Percentiles rank a stretch among this genome's conserved stretches.
Evolutionary conservation across 345 rosid species (phyloP).

Genomic region (Diplotaxis tenuifolia): DNA sequence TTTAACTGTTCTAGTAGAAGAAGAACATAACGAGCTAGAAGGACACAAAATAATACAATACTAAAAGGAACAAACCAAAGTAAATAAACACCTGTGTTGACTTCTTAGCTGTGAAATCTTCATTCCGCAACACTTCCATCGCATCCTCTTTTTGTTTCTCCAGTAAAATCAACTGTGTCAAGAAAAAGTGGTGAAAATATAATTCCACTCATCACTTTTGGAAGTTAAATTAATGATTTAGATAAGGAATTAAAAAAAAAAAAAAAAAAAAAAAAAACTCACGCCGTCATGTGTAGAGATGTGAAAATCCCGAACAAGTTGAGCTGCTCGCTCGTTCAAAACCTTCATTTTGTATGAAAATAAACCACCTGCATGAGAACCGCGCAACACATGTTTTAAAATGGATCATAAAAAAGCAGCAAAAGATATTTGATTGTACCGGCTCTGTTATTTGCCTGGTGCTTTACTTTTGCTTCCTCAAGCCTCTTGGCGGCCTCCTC

Average conservation of each 20-base stretch:
- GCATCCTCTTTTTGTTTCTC: background rate
- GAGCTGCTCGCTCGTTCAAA: background rate
- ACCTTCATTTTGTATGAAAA: background rate
- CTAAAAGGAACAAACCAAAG: background rate
- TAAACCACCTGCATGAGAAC: background rate
- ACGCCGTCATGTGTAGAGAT: background rate
- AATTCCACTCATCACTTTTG: background rate
- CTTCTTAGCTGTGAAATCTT: background rate
- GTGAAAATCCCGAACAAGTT: background rate
- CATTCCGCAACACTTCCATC: background rate
- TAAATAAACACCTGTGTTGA: background rate
- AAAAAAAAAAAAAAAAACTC: background rate
- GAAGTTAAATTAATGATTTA: background rate
- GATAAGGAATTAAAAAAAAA: background rate
- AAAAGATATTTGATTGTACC: background rate
- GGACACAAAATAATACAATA: background rate
- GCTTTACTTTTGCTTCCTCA: background rate
- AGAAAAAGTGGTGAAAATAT: background rate
- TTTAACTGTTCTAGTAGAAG: background rate
- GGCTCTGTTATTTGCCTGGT: background rate
- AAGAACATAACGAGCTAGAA: background rate
- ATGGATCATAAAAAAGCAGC: background rate
- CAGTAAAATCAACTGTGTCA: background rate
- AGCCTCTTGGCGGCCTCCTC: background rate
- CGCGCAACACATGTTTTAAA: background rate